Evolutionary conservation across 768 basidiomycete genomes (phyloP).

Genomic region (Lentinula detonsa): DNA sequence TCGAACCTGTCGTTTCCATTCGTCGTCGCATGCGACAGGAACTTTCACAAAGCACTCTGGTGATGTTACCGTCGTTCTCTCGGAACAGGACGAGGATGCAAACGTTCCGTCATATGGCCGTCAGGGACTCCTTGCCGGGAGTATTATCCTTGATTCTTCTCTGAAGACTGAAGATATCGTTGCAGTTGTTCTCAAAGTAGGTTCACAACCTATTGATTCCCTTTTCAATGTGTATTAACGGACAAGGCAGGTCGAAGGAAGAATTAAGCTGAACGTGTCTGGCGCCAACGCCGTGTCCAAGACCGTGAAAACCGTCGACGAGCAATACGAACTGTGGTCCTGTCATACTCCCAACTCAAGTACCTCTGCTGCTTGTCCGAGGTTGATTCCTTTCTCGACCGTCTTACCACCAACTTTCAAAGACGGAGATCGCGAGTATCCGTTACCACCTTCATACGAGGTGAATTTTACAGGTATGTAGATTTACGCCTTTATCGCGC

Average conservation of each 20-base stretch:
- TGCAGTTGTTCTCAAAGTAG: neutral
- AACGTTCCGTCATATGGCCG: neutral
- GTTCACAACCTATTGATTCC: neutral
- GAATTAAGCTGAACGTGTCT: neutral
- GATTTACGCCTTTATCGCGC: neutral
- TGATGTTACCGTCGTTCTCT: neutral
- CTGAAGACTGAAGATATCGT: neutral
- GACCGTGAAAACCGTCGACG: neutral
- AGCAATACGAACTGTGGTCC: slow-evolving; percentile 1
- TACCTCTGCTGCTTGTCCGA: neutral
- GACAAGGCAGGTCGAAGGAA: slow-evolving; percentile 1
- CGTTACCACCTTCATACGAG: slow-evolving; percentile 6
- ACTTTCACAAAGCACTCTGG: slow-evolving; percentile 3
- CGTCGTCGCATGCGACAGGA: neutral
- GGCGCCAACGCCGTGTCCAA: neutral
- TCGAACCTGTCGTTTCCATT: slow-evolving; percentile 1
- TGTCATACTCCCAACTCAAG: neutral
- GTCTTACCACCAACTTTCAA: slow-evolving; percentile 4
- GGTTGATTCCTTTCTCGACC: neutral
- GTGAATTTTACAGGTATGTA: slow-evolving; percentile 2
- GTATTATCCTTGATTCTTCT: neutral
- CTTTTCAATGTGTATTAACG: neutral
- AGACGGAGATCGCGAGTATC: slow-evolving; percentile 1
- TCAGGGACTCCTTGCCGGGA: neutral
- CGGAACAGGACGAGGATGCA: slow-evolving; percentile 3